Conservation (phyloP, 2,329 filamentous ascomycete species). For the Aspergillus puulaauensis region DNA sequence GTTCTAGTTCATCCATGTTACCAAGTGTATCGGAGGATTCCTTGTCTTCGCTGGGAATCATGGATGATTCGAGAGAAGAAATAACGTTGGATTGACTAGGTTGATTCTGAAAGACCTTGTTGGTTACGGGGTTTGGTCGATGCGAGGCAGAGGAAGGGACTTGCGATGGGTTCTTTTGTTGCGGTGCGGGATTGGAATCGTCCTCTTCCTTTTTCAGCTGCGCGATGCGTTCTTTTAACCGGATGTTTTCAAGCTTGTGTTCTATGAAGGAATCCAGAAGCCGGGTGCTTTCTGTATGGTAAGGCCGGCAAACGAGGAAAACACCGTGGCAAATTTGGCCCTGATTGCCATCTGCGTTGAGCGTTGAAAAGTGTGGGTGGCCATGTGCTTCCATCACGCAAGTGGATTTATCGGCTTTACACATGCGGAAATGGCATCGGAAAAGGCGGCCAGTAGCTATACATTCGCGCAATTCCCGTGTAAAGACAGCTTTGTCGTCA, state of each 20-base stretch:
- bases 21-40: conserved; percentile 32
- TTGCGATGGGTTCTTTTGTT: conserved; percentile 19
- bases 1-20: conserved; percentile 46
- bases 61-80: conserved; percentile 6
- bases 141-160: background rate
- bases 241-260: conserved; percentile 95
- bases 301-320: conserved; percentile 89
- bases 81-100: background rate
- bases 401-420: conserved; percentile 70
- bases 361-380: conserved; percentile 77
- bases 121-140: background rate
- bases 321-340: conserved; percentile 79
- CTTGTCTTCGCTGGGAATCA: conserved; percentile 39
- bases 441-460: conserved; percentile 78
- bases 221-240: conserved; percentile 77
- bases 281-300: conserved; percentile 82
- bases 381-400: conserved; percentile 88
- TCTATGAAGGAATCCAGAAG: conserved; percentile 91
- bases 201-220: conserved; percentile 81
- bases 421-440: conserved; percentile 83
- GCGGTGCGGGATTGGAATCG: conserved; percentile 67
- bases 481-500: conserved; percentile 79
- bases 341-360: conserved; percentile 57
- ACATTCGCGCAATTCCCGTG: conserved; percentile 84
- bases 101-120: background rate